Evolutionary conservation across 257 asterid genomes (phyloP), one percentile per base, ranked within the genome.

Genomic region (Solanum chaucha): DNA sequence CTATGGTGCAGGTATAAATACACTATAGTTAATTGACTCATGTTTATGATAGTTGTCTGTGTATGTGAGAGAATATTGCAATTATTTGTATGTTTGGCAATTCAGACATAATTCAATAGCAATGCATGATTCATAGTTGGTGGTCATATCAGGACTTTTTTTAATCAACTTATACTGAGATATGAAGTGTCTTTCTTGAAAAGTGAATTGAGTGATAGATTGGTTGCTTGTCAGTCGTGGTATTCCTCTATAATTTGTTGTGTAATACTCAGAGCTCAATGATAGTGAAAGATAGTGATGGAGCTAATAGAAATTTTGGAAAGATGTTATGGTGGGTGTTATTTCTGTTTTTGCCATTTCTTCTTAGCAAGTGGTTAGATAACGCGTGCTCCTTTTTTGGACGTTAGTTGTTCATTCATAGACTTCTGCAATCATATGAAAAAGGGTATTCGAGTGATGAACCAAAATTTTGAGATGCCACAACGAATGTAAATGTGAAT

Each of bases 1-100:
- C 75, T 97, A 97, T 87, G 98, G 99, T 78, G 98, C 98, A 94
- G 98, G 99, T 97, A 91, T 85, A 86, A 82, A 48, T 58, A 74
- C 72, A 68, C 82, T 74, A 61, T 38, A 74, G 34, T 74, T 74
- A 38, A 74, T 74, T 13, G 20, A 74, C 82, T 74, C 58, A 10
- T 40, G 82, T 74, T 74, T 74, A 46, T 41, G 48, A 73, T 73
- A 35, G 48, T 73, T 19, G 6, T 32, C 82, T 64, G 61, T 84
- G 68, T 55, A 36, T 24, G 36, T 83, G 73, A 65, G 85, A 82
- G 46, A 40, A 35, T 12, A 38, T 36, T 74, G 58, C 51, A 32
- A 14, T 38, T 55, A 67, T 40, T 67, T 41, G 46, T 85, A 38
- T 85, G 80, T 38, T 74, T 74, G 34, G 55, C 5, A n/a, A 38